These are phyloP conservation scores for Theileria annulata DNA, from an alignment of 169 alveolate genomes.

Conservation along the genomic window DNA sequence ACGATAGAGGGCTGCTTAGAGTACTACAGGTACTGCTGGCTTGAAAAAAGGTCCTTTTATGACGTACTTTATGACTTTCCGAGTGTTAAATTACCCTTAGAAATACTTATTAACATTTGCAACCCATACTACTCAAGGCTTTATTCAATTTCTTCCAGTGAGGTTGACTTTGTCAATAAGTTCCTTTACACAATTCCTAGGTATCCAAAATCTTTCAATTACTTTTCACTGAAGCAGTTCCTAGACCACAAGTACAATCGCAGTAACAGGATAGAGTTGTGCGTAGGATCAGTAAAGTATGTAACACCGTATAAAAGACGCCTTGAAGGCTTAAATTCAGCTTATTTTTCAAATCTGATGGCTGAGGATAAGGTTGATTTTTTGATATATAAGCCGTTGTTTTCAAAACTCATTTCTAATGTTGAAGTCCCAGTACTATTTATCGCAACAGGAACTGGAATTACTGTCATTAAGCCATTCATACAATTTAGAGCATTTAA, in stretches of 20 bases:
- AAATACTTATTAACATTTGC: constrained; percentile 49
- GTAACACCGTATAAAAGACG: constrained; percentile 34
- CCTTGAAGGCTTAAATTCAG: constrained; percentile 43
- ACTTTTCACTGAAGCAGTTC: constrained; percentile 23
- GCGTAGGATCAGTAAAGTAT: constrained; percentile 37
- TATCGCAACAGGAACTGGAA: constrained; percentile 64
- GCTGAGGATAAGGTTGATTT: constrained; percentile 14
- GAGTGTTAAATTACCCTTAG: constrained; percentile 36
- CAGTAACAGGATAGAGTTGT: constrained; percentile 45
- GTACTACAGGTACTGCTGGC: constrained; percentile 57
- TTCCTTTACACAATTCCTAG: not conserved
- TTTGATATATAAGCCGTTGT: not conserved
- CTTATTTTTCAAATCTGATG: constrained; percentile 15
- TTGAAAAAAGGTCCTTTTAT: constrained; percentile 42
- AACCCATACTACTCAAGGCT: constrained; percentile 62
- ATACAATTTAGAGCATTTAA: constrained; percentile 35
- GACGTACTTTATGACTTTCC: constrained; percentile 57
- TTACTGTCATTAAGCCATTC: constrained; percentile 52
- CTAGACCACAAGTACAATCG: not conserved
- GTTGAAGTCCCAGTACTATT: constrained; percentile 42
- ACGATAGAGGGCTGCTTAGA: constrained; percentile 41
- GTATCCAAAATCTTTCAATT: not conserved
- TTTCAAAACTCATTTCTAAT: constrained; percentile 20
- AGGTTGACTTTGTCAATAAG: not conserved
- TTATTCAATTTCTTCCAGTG: constrained; percentile 55